Evolutionary conservation across 768 basidiomycete genomes (phyloP), one percentile per base, ranked within the genome.

Genomic region (Termitomyces sp.): DNA sequence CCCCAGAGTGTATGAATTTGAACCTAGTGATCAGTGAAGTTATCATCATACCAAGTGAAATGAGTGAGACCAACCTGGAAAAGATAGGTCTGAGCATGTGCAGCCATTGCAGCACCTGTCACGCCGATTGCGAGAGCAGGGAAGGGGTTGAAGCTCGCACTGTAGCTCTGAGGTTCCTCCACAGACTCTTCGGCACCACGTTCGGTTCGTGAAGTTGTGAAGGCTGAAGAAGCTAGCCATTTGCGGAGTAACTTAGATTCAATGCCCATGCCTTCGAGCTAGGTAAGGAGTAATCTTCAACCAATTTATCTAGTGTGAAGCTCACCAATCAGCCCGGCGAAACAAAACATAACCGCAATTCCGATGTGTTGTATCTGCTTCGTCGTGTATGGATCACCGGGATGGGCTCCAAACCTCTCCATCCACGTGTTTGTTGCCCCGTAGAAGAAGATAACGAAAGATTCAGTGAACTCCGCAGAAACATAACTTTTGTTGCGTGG

Each of bases 271-370:
- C 76, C 72, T 73, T 46, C 4, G n/a, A 58, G 15, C 50, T 38
- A 4, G 25, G 54, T 47, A 20, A 25, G 43, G 29, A 6, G 40
- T 20, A 25, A 29, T 42, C 14, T 54, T 58, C n/a, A 31, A 56
- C 4, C 7, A 47, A 34, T 5, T 25, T 1, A 34, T 31, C 20
- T 15, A 17, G 20, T 4, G 29, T 12, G 4, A 53, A 47, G 57
- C 61, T 49, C 42, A 31, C 94, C 95, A 2, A 94, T 70, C 7
- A 92, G 80, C 11, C 96, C 96, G 29, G 92, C 94, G 68, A 94
- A 96, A 86, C 92, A 96, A 73, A 95, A 97, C 94, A 95, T 95
- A 64, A 89, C 92, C 67, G 96, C 96, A 65, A 98, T 97, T 59
- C 89, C 84, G 58, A 96, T 96, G 68, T 98, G 96, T 69, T 98